phyloP scores from a whole-genome alignment of 176 grass and related monocot species.

The Hordeum marinum region DNA sequence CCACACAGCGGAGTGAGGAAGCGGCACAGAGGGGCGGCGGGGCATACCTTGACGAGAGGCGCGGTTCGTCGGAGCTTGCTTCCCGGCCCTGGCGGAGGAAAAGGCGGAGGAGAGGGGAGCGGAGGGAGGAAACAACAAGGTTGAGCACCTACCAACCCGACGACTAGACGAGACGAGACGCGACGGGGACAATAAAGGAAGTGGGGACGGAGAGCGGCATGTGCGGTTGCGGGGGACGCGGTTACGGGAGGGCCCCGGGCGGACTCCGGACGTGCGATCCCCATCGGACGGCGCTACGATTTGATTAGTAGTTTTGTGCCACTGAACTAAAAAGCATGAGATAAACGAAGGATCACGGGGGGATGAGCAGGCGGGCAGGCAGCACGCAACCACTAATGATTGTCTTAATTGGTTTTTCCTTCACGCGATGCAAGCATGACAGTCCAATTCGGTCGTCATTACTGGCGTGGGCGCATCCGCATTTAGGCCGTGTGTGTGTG shows the following conservation, averaged over 20 bases:
- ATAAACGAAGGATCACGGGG: not conserved
- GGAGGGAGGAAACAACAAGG: not conserved
- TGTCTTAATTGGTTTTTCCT: not conserved
- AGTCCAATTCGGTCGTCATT: not conserved
- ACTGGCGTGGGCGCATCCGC: not conserved
- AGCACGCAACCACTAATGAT: not conserved
- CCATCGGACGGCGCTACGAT: not conserved
- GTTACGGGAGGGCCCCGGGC: not conserved
- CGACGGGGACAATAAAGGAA: not conserved
- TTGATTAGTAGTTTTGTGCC: not conserved
- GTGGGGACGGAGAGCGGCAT: not conserved
- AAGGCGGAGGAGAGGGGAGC: not conserved
- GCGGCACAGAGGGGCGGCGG: not conserved
- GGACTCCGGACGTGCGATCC: not conserved
- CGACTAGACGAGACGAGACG: not conserved
- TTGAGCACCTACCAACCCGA: not conserved
- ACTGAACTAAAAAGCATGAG: not conserved
- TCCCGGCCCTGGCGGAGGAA: not conserved
- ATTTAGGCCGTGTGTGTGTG: not conserved
- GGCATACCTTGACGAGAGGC: not conserved
- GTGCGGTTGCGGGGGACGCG: not conserved
- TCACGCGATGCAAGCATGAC: not conserved
- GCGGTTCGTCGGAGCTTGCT: not conserved
- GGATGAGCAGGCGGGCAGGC: not conserved
- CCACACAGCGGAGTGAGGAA: not conserved